Conservation (phyloP, 1,139 yeast genomes). For the Geotrichum reessii region DNA sequence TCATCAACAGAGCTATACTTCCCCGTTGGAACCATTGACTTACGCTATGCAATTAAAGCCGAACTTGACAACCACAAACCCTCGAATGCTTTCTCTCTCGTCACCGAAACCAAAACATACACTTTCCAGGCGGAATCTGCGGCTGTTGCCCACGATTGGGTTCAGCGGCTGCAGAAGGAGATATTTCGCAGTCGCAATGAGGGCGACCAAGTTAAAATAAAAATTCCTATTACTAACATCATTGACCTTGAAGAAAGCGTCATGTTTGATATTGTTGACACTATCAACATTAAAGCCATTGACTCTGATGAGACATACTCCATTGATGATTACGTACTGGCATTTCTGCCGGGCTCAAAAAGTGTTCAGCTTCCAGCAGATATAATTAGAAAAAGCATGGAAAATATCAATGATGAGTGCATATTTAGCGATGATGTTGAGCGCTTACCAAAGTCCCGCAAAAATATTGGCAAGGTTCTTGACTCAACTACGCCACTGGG, state of each 20-base stretch:
- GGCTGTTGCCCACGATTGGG: constrained; percentile 76
- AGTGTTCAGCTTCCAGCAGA: constrained; percentile 15
- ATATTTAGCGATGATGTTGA: background rate
- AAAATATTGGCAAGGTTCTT: constrained; percentile 9
- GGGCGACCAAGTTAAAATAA: constrained; percentile 68
- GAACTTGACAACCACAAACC: constrained; percentile 40
- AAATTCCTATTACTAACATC: constrained; percentile 69
- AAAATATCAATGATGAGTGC: constrained; percentile 5
- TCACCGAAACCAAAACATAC: constrained; percentile 55
- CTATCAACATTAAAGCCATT: constrained; percentile 44
- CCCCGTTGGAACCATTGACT: constrained; percentile 70
- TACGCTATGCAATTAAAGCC: constrained; percentile 57
- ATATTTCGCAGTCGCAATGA: constrained; percentile 68
- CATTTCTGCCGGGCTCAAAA: constrained; percentile 45
- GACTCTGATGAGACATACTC: constrained; percentile 50
- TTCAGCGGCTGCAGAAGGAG: constrained; percentile 63
- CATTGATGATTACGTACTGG: constrained; percentile 60
- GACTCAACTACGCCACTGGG: constrained; percentile 14
- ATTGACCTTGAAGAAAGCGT: constrained; percentile 52
- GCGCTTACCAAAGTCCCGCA: constrained; percentile 8
- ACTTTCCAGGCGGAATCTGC: constrained; percentile 68
- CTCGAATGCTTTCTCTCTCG: constrained; percentile 29
- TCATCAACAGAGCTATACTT: constrained; percentile 76
- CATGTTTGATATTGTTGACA: constrained; percentile 47
- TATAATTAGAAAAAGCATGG: constrained; percentile 16